Base-by-base conservation (phyloP, 2,329 filamentous ascomycete species). In the Pseudocercospora macadamiae region DNA sequence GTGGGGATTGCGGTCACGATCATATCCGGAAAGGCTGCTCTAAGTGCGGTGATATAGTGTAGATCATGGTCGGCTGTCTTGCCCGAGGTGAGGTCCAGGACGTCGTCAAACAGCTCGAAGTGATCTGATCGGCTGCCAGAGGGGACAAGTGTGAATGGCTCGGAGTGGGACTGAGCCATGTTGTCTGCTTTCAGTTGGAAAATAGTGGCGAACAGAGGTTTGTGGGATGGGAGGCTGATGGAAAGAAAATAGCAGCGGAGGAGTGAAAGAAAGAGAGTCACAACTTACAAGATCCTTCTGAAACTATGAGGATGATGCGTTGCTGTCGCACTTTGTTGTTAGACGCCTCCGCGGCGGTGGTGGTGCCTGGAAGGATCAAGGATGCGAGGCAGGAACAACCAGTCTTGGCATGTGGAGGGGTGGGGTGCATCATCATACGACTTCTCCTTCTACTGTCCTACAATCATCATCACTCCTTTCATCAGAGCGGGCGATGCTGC, bases 1-100 rank as follows among this genome's bases (percentile, higher is more conserved):
- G 62, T 64, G 3, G 77, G 77, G 8, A 77, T 69, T 8, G 66
- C 61, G 5, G 75, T 78, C 16, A 78, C 70, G 30, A 74, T 76
- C 59, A 74, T 60, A 18, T 71, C 70, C 5, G 75, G 75, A 52
- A 74, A 68, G 16, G 73, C 71, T 6, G 64, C 60, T 10, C 76
- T 71, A 12, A 79, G 69, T 8, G 71, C 66, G 2, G 70, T 64
- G 25, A 73, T 63, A 45, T 77, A 72, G 57, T 77, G 75, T 9
- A 77, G 65, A 55, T 78, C 75, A 34, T 76, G 66, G 60, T 77
- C 75, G 16, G 71, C 71, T 9, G 66, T 66, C 49, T 71, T 72
- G 39, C 67, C 74, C n/a, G 73, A 72, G 1, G 68, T 74, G 44
- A 73, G 63, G 19, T 71, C 59, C 45, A 70, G 64, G 47, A 73